A percentile compares a stretch with the other conserved stretches of the same genome.
These are phyloP conservation scores for Dillenia turbinata DNA, from an alignment of 164 flowering plant genomes.

Conservation along the genomic window DNA sequence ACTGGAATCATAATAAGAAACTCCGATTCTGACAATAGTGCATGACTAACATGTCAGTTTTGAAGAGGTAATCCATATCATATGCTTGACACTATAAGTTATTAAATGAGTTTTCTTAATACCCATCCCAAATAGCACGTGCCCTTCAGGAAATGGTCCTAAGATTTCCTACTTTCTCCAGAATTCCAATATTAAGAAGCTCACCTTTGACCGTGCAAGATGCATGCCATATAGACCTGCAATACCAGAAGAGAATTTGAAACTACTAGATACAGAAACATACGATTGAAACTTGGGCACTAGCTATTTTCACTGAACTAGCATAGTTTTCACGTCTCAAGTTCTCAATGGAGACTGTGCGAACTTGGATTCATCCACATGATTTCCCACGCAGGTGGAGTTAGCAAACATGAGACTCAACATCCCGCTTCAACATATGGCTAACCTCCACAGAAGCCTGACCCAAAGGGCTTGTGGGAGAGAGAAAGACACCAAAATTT, in stretches of 20 bases:
- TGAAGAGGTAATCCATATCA: not conserved
- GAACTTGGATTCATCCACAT: too few relatives aligned
- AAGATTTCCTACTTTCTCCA: not conserved
- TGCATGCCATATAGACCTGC: constrained; percentile 98
- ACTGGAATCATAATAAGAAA: constrained; percentile 80
- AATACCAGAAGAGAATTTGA: constrained; percentile 1
- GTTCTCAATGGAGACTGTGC: too few relatives aligned
- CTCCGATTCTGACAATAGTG: constrained; percentile 61
- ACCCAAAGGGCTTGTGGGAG: too few relatives aligned
- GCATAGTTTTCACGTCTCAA: too few relatives aligned
- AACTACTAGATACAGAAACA: not conserved
- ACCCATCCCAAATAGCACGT: not conserved
- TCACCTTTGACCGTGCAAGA: constrained; percentile 71
- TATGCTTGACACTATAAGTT: not conserved
- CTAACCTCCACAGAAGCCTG: too few relatives aligned
- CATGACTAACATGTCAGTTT: constrained; percentile 1
- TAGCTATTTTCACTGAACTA: too few relatives aligned
- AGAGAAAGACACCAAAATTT: too few relatives aligned
- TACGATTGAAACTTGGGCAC: not conserved
- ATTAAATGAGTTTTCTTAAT: not conserved
- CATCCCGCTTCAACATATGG: too few relatives aligned
- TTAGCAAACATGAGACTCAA: too few relatives aligned
- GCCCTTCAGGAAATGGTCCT: not conserved
- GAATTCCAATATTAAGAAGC: constrained; percentile 7
- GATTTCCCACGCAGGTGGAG: too few relatives aligned